Conservation (phyloP, 1,284 basidiomycete genomes). For the Pascua sp. region DNA sequence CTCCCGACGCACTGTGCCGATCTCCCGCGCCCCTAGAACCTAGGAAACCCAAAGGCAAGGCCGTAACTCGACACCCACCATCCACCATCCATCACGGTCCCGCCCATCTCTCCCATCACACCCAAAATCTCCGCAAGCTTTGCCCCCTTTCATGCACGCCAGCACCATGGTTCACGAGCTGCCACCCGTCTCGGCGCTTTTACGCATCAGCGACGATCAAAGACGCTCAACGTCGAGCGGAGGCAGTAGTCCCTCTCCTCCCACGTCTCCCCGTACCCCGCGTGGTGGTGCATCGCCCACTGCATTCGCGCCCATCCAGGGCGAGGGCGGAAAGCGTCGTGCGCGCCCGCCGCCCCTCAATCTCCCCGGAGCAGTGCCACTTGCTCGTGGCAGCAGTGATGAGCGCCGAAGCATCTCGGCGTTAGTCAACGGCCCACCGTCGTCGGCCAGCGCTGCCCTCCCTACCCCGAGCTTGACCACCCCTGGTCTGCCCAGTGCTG, state of each 20-base stretch:
- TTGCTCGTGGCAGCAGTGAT: conserved; percentile 8
- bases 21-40: too few species aligned
- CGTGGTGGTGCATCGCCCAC: neutral
- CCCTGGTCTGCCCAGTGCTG: too few species aligned
- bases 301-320: too few species aligned
- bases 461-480: too few species aligned
- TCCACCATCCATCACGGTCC: too few species aligned
- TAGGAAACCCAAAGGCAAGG: too few species aligned
- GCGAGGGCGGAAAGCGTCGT: neutral
- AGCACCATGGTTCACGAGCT: neutral
- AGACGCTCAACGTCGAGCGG: neutral
- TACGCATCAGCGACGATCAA: neutral
- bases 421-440: conserved; percentile 7
- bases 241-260: neutral
- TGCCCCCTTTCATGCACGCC: neutral
- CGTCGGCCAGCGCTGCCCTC: too few species aligned
- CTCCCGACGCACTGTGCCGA: too few species aligned
- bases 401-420: conserved; percentile 12
- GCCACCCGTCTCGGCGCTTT: neutral
- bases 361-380: neutral
- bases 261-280: neutral
- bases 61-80: too few species aligned
- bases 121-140: neutral
- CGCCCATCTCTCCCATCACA: neutral
- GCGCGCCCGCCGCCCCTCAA: conserved; percentile 4